A percentile compares a stretch with the other conserved stretches of the same genome.
Evolutionary conservation across 2,329 filamentous ascomycete genomes (phyloP).

Genomic region (Penicillium sp.): DNA sequence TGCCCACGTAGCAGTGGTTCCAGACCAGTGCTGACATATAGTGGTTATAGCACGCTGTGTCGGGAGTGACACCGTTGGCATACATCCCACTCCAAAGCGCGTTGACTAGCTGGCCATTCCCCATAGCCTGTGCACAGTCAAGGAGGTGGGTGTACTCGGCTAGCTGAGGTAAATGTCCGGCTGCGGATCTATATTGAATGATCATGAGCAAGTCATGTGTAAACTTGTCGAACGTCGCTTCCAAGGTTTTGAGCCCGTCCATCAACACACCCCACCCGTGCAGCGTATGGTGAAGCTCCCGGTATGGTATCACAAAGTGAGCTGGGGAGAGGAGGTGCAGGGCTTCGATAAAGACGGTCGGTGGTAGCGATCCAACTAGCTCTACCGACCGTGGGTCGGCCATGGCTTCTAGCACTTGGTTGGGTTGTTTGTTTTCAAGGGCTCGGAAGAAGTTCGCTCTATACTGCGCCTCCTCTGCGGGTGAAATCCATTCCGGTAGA

Average conservation of each 20-base stretch:
- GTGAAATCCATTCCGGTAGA: constrained; percentile 11
- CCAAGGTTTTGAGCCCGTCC: constrained; percentile 41
- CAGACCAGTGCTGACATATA: constrained; percentile 53
- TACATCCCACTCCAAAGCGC: constrained; percentile 47
- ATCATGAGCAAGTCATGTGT: constrained; percentile 38
- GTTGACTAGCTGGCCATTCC: constrained; percentile 36
- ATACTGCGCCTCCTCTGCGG: constrained; percentile 13
- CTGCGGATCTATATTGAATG: constrained; percentile 36
- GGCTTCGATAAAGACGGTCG: constrained; percentile 61
- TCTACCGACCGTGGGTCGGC: constrained; percentile 30
- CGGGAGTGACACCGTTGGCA: constrained; percentile 40
- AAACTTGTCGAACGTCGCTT: constrained; percentile 42
- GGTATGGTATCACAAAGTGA: constrained; percentile 48
- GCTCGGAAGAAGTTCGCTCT: constrained; percentile 23
- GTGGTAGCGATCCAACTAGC: constrained; percentile 46
- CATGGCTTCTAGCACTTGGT: constrained; percentile 40
- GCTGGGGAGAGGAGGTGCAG: constrained; percentile 61
- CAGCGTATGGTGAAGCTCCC: constrained; percentile 48
- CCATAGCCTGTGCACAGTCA: constrained; percentile 50
- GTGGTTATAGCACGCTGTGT: constrained; percentile 55
- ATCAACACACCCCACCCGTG: constrained; percentile 50
- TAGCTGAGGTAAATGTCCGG: constrained; percentile 40
- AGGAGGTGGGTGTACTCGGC: constrained; percentile 55
- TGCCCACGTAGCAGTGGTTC: constrained; percentile 42
- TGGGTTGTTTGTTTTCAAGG: constrained; percentile 39